Evolutionary conservation across 192 early-diverging fungal species (phyloP), one percentile per base, ranked within the genome.

Genomic region (Entomortierella chlamydospora): DNA sequence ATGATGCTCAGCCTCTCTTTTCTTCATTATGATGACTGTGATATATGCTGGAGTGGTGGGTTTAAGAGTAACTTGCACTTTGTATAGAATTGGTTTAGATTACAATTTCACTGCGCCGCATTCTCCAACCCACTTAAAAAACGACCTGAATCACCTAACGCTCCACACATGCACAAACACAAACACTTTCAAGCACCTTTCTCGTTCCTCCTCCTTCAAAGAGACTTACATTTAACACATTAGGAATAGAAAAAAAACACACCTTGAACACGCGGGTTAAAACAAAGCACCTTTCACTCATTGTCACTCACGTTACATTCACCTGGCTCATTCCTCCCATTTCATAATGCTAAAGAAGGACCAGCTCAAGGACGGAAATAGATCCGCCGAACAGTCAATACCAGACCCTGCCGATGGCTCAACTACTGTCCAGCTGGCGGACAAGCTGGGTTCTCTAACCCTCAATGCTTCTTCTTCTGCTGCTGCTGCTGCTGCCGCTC

Each of bases 291-390:
- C 43, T 25, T 29, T 5, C 11, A 22, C 7, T 25, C 57, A 69
- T 15, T n/a, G 22, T 31, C 33, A 45, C 25, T 4, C 15, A 26
- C 52, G 6, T 42, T 26, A 12, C 28, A 49, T 37, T 15, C 17
- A 11, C 23, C 11, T 26, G 11, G 4, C 25, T 45, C 64, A 51
- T 30, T 25, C 25, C 37, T 31, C n/a, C n/a, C n/a, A n/a, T n/a
- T n/a, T n/a, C 30, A 26, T 51, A 26, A 79, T 79, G 76, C 52
- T 79, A 17, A 79, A 79, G 34, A 70, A 79, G 68, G 76, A 79
- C 53, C 61, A 70, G 56, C 68, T 54, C 67, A 79, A 79, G 41
- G 67, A 64, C 28, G 61, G 72, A 28, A 63, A 62, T 42, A 64
- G 61, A 78, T 70, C 68, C 2, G 62, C 76, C 29, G 76, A 65